Evolutionary conservation across 2,329 filamentous ascomycete species (phyloP), one percentile per base, ranked within the genome.

Genomic region (Hypoxylon sp.): DNA sequence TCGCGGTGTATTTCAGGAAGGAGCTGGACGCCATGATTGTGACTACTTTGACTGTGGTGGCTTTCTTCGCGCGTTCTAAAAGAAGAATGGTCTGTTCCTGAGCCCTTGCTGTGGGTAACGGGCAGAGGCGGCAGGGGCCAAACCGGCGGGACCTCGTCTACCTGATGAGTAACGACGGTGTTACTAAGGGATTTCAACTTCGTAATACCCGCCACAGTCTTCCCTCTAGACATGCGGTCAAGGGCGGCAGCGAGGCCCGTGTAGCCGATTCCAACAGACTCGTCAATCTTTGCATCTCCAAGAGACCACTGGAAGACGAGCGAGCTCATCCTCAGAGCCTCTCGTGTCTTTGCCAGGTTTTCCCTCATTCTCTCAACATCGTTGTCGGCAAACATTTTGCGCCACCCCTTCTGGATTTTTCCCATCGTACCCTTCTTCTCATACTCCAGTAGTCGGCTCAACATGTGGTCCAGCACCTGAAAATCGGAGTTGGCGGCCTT

Each of bases 221-320:
- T 72, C 20, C 69, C 70, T 56, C 73, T 74, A 52, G 76, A 76
- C 65, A 87, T 77, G 58, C 83, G 81, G 45, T 89, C 86, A 9
- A 91, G 81, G 2, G 89, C 89, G 8, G 89, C 88, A 0, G 87
- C 85, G 6, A 92, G 81, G 3, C 88, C 88, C 1, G 88, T 88
- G 72, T 90, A 92, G 44, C 89, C 89, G 46, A 90, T 89, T 16
- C 88, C 87, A 42, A 87, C 82, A 11, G 87, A 83, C 14, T 84
- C 83, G 68, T 90, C 87, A 14, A 85, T 84, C 73, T 84, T 86
- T 18, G 82, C 81, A 28, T 82, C 82, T 7, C 87, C 87, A 2
- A 91, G 79, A 18, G 84, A 87, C 87, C 88, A 91, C 69, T 89
- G 84, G 75, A 91, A 87, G 70, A 89, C 84, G 45, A 88, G 80